Evolutionary conservation across 140 eudicot species (phyloP).

Genomic region (Eryngium alpinum): DNA sequence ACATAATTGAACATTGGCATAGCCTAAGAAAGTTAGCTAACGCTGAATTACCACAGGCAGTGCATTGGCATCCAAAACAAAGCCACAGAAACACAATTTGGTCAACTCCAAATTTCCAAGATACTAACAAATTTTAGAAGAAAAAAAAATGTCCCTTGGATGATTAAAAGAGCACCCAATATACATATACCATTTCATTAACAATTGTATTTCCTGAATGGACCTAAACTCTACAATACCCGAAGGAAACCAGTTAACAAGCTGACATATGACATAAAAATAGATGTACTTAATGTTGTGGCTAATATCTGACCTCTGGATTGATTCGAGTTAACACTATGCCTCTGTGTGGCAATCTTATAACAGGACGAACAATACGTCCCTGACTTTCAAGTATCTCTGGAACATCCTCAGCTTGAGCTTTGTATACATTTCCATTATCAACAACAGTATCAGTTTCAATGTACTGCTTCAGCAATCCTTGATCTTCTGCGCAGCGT

Average conservation of each 20-base stretch:
- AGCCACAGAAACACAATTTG: background rate
- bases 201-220: background rate
- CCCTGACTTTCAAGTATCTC: constrained; percentile 47
- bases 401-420: constrained; percentile 60
- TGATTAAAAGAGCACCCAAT: background rate
- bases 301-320: constrained; percentile 69
- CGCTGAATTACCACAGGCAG: background rate
- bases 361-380: constrained; percentile 64
- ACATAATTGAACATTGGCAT: background rate
- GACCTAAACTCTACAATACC: background rate
- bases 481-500: constrained; percentile 66
- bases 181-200: background rate
- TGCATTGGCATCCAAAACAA: background rate
- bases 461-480: constrained; percentile 63
- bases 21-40: background rate
- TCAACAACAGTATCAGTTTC: constrained; percentile 61
- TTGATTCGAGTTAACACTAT: constrained; percentile 84
- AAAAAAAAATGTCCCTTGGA: background rate
- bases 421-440: constrained; percentile 51
- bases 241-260: background rate
- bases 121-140: background rate
- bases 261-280: background rate
- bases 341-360: constrained; percentile 68
- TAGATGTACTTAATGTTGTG: background rate
- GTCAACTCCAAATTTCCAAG: background rate